Percentiles rank a stretch among this genome's conserved stretches.
Conservation (phyloP, 768 basidiomycete species). For the Suillus luteus region DNA sequence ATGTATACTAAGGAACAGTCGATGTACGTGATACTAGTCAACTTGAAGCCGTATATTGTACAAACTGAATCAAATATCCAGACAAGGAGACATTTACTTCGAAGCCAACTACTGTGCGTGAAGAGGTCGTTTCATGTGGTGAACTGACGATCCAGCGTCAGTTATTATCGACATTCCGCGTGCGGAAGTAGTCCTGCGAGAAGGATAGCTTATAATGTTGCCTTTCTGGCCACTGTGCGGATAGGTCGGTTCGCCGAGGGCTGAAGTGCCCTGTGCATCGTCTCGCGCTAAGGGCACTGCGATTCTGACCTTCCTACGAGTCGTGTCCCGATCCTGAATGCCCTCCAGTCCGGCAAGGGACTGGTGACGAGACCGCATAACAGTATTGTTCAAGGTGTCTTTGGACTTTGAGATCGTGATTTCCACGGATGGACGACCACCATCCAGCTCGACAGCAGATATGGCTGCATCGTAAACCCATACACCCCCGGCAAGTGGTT, state of each 20-base stretch:
- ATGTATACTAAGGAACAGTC: background rate
- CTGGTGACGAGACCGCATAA: conserved; percentile 25
- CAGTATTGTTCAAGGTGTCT: background rate
- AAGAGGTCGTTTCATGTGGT: conserved; percentile 2
- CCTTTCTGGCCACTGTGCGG: background rate
- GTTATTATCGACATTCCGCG: background rate
- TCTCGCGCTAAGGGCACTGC: conserved; percentile 20
- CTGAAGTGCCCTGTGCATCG: background rate
- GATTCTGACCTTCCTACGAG: conserved; percentile 23
- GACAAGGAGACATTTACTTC: background rate
- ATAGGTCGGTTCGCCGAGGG: background rate
- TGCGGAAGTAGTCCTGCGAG: background rate
- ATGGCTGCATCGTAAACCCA: conserved; percentile 58
- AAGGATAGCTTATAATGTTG: background rate
- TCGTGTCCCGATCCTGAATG: conserved; percentile 11
- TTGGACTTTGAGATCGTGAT: conserved; percentile 21
- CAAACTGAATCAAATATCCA: background rate
- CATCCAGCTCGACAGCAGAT: conserved; percentile 41
- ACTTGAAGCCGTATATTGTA: background rate
- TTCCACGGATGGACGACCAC: conserved; percentile 22
- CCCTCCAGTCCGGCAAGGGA: conserved; percentile 27
- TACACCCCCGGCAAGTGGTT: conserved; percentile 29
- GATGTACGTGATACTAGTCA: background rate
- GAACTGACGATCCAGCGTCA: background rate
- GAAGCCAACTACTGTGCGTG: background rate